These are phyloP conservation scores for Anethum foeniculum DNA, from an alignment of 140 eudicot genomes.

Conservation along the genomic window DNA sequence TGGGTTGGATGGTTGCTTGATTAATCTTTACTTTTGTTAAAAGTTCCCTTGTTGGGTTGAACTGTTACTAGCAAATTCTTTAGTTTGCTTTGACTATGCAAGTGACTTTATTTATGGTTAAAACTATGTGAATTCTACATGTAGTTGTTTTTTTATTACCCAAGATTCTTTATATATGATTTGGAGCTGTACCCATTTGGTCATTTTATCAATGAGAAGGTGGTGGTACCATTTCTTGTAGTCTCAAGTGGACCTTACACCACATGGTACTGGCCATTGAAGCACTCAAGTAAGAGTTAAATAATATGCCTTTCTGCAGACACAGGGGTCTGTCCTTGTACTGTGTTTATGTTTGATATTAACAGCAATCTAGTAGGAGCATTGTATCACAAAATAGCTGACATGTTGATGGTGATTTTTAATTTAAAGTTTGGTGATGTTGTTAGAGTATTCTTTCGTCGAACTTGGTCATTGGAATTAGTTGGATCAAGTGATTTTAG, in stretches of 20 bases:
- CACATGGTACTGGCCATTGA: slow-evolving; percentile 15
- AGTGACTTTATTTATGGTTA: slow-evolving; percentile 21
- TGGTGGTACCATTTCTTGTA: slow-evolving; percentile 11
- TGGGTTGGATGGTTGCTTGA: slow-evolving; percentile 26
- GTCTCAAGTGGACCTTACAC: slow-evolving; percentile 8
- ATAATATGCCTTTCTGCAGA: slow-evolving; percentile 12
- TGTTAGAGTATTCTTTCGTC: background rate
- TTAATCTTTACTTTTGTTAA: slow-evolving; percentile 31
- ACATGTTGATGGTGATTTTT: background rate
- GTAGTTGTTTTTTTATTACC: slow-evolving; percentile 1
- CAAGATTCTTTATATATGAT: background rate
- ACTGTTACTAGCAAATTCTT: slow-evolving; percentile 15
- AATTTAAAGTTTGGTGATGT: background rate
- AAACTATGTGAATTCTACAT: background rate
- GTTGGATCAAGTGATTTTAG: background rate
- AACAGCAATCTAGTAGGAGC: slow-evolving; percentile 1
- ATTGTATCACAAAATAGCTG: background rate
- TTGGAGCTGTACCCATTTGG: background rate
- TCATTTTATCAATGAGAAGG: slow-evolving; percentile 2
- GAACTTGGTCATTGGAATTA: background rate
- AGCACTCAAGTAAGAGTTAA: slow-evolving; percentile 9
- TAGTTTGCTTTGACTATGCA: slow-evolving; percentile 22
- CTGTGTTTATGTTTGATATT: background rate
- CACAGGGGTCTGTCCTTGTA: slow-evolving; percentile 4
- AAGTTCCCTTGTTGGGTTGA: slow-evolving; percentile 13